Evolutionary conservation across 352 stramenopile species (phyloP).

Genomic region (Phytophthora meadii): DNA sequence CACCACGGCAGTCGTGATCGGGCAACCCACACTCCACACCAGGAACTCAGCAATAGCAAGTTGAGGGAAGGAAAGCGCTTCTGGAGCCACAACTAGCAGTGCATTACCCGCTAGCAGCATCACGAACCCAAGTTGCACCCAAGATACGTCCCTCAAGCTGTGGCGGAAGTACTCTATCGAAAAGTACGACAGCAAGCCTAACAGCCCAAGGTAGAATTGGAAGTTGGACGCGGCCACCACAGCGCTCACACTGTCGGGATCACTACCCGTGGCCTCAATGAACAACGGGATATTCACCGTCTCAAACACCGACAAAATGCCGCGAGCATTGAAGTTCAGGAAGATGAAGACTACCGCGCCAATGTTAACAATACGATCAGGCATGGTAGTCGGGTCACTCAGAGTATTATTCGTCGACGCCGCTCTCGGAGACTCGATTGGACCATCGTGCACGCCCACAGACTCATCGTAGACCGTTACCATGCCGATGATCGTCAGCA

Average conservation of each 20-base stretch:
- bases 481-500: slow-evolving; percentile 69
- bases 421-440: slow-evolving; percentile 46
- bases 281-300: slow-evolving; percentile 84
- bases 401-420: slow-evolving; percentile 45
- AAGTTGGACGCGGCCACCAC: slow-evolving; percentile 75
- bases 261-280: slow-evolving; percentile 62
- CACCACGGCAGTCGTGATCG: slow-evolving; percentile 72
- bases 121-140: slow-evolving; percentile 67
- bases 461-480: slow-evolving; percentile 63
- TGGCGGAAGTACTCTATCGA: slow-evolving; percentile 78
- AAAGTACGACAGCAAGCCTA: slow-evolving; percentile 74
- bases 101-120: slow-evolving; percentile 67
- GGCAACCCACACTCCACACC: slow-evolving; percentile 79
- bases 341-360: slow-evolving; percentile 74
- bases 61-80: slow-evolving; percentile 50
- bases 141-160: slow-evolving; percentile 62
- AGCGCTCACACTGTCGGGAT: slow-evolving; percentile 50
- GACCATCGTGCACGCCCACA: slow-evolving; percentile 60
- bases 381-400: slow-evolving; percentile 54
- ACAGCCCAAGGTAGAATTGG: slow-evolving; percentile 75
- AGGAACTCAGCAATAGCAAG: slow-evolving; percentile 61
- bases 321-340: slow-evolving; percentile 76
- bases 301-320: slow-evolving; percentile 80
- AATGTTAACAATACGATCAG: slow-evolving; percentile 67
- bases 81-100: slow-evolving; percentile 52